Percentiles rank a stretch among this genome's conserved stretches.
Evolutionary conservation across 148 eudicot genomes (phyloP).

Genomic region (Rhododendron henanense): DNA sequence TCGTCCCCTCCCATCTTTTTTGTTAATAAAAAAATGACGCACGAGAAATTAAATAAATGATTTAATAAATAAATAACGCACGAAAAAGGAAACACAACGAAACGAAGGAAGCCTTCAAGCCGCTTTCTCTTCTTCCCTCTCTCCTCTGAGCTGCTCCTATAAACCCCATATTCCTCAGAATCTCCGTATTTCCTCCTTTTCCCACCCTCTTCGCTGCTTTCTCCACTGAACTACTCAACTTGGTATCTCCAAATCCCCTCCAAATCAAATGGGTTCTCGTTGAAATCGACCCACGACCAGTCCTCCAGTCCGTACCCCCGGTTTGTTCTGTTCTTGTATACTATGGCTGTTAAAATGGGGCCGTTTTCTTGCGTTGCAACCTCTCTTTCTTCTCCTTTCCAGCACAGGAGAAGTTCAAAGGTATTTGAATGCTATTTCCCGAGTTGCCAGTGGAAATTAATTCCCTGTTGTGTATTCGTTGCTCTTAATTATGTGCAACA

Average conservation of each 20-base stretch:
- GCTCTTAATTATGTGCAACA: neutral
- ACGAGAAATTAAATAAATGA: no score
- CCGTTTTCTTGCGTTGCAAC: slow-evolving; percentile 24
- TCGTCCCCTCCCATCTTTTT: no score
- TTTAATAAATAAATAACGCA: neutral
- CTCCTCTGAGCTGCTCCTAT: neutral
- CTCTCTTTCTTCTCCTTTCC: slow-evolving; percentile 17
- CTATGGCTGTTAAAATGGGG: slow-evolving; percentile 20
- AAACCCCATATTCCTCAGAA: neutral
- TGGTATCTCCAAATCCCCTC: slow-evolving; percentile 6
- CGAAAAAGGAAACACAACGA: neutral
- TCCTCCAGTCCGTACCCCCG: neutral
- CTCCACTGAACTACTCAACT: neutral
- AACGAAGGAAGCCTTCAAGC: neutral
- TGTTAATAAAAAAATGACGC: no score
- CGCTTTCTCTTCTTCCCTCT: neutral
- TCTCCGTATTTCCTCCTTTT: neutral
- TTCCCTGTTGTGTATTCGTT: neutral
- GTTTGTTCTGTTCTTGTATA: neutral
- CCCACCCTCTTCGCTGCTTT: neutral
- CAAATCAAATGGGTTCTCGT: slow-evolving; percentile 18
- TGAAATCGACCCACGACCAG: neutral
- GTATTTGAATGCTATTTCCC: slow-evolving; percentile 8
- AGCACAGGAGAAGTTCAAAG: slow-evolving; percentile 15
- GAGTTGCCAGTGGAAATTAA: neutral